Conservation (phyloP, 2,329 filamentous ascomycete genomes). For the Stachybotrys elegans region DNA sequence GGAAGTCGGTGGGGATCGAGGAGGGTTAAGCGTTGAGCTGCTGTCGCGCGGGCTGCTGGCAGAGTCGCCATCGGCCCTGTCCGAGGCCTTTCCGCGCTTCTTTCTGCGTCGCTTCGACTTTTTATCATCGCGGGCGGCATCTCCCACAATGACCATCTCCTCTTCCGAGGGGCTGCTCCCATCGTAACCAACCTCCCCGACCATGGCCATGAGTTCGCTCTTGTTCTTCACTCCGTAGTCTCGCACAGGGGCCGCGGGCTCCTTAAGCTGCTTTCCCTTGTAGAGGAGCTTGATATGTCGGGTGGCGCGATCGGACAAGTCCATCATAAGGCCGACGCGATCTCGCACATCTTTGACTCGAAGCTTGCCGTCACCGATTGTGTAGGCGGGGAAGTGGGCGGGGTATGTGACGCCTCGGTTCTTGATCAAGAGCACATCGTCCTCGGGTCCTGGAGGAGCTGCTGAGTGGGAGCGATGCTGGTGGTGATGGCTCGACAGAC, state of each 20-base stretch:
- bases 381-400: slow-evolving; percentile 68
- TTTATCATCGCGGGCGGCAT: slow-evolving; percentile 27
- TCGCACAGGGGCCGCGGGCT: slow-evolving; percentile 51
- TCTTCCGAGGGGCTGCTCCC: slow-evolving; percentile 34
- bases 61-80: slow-evolving; percentile 28
- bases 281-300: slow-evolving; percentile 63
- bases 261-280: slow-evolving; percentile 67
- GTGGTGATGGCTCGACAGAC: slow-evolving; percentile 32
- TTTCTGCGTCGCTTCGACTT: slow-evolving; percentile 33
- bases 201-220: slow-evolving; percentile 50
- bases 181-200: slow-evolving; percentile 34
- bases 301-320: slow-evolving; percentile 48
- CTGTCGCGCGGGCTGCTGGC: slow-evolving; percentile 41
- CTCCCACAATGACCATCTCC: slow-evolving; percentile 41
- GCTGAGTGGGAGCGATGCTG: slow-evolving; percentile 32
- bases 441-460: slow-evolving; percentile 41
- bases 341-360: slow-evolving; percentile 61
- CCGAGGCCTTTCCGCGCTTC: slow-evolving; percentile 39
- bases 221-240: slow-evolving; percentile 59
- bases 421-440: slow-evolving; percentile 68
- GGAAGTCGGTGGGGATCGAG: slow-evolving; percentile 13
- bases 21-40: slow-evolving; percentile 29
- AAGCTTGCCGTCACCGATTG: slow-evolving; percentile 69
- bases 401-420: slow-evolving; percentile 61
- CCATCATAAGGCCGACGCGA: slow-evolving; percentile 63